phyloP scores from a whole-genome alignment of 1,284 basidiomycete genomes.

The Chalciporus sp. region DNA sequence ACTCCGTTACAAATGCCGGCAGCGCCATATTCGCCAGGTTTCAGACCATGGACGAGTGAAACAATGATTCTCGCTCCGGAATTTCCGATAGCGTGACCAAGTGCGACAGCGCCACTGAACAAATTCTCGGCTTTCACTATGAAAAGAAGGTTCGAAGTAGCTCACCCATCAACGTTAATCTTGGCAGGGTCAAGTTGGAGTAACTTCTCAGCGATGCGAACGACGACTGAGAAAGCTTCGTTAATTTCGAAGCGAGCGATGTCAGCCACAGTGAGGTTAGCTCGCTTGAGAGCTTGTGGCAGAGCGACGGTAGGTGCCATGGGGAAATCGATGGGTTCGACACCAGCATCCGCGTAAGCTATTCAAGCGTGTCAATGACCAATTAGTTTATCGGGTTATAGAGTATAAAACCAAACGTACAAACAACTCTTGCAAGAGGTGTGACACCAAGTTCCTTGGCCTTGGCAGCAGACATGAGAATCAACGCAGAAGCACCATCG shows the following conservation, averaged over 20 bases:
- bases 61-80: slow-evolving; percentile 96
- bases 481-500: slow-evolving; percentile 96
- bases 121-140: slow-evolving; percentile 11
- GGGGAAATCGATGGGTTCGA: slow-evolving; percentile 97
- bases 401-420: slow-evolving; percentile 48
- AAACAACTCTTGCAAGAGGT: slow-evolving; percentile 89
- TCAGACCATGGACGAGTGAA: slow-evolving; percentile 88
- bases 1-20: slow-evolving; percentile 98
- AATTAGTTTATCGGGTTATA: neutral
- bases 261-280: slow-evolving; percentile 82
- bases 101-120: slow-evolving; percentile 84
- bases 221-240: slow-evolving; percentile 97
- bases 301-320: slow-evolving; percentile 92
- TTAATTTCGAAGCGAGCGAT: slow-evolving; percentile 97
- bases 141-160: slow-evolving; percentile 13
- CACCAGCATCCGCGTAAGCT: slow-evolving; percentile 97
- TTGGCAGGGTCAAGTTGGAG: slow-evolving; percentile 84
- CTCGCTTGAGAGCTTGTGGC: slow-evolving; percentile 86
- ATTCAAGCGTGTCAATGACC: slow-evolving; percentile 20
- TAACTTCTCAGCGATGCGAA: slow-evolving; percentile 89
- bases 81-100: slow-evolving; percentile 95
- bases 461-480: slow-evolving; percentile 91
- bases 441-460: slow-evolving; percentile 86
- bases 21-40: slow-evolving; percentile 95
- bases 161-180: slow-evolving; percentile 90